Conservation (phyloP, 768 basidiomycete genomes). For the Pleurotus giganteus region DNA sequence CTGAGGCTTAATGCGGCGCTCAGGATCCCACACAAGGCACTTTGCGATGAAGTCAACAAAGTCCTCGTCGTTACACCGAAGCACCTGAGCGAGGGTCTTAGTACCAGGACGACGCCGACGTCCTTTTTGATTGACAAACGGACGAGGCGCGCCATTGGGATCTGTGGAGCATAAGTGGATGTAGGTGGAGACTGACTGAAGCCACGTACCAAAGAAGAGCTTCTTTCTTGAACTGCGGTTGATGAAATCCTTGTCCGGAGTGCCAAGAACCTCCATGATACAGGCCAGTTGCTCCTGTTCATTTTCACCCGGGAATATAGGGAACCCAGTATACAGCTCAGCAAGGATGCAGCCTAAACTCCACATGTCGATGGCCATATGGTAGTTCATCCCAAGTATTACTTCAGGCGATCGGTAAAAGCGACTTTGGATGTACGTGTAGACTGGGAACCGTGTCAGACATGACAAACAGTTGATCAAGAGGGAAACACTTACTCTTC, state of each 20-base stretch:
- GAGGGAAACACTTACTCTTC: conserved; percentile 66
- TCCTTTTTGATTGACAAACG: conserved; percentile 96
- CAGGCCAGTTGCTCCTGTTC: conserved; percentile 98
- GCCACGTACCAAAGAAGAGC: conserved; percentile 82
- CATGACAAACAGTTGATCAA: conserved; percentile 4
- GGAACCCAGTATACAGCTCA: conserved; percentile 95
- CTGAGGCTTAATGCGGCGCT: conserved; percentile 91
- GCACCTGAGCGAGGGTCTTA: conserved; percentile 84
- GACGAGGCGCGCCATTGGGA: conserved; percentile 87
- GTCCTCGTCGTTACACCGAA: conserved; percentile 90
- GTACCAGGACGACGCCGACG: conserved; percentile 88
- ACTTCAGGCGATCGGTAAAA: conserved; percentile 99
- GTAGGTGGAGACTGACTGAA: background rate
- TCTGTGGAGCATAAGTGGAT: conserved; percentile 45
- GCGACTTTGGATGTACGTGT: conserved; percentile 98
- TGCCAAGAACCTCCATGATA: conserved; percentile 98
- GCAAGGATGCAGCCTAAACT: conserved; percentile 97
- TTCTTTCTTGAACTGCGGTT: conserved; percentile 93
- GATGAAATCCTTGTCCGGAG: conserved; percentile 93
- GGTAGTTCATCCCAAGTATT: conserved; percentile 98
- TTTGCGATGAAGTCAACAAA: conserved; percentile 97
- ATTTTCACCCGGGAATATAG: conserved; percentile 98
- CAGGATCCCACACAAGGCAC: conserved; percentile 98
- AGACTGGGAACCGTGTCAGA: conserved; percentile 56
- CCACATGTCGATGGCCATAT: conserved; percentile 99